Percentiles rank a stretch among this genome's conserved stretches.
Conservation (phyloP, 345 rosid species). For the Bruguiera parviflora region DNA sequence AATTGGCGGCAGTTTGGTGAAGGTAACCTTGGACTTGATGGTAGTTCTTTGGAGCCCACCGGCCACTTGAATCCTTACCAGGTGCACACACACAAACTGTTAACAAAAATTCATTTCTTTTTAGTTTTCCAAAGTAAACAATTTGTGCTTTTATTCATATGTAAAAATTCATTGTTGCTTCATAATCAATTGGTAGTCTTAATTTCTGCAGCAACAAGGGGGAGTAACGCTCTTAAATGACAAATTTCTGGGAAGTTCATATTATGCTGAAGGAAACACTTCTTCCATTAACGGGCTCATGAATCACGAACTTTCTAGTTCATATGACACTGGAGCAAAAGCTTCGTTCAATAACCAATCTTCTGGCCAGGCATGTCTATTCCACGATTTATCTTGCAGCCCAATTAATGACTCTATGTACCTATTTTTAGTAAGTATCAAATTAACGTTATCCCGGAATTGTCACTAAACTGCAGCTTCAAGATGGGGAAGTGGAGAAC, state of each 20-base stretch:
- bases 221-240: not conserved
- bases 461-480: not conserved
- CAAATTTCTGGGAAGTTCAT: not conserved
- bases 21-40: not conserved
- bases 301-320: constrained; percentile 4
- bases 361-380: constrained; percentile 22
- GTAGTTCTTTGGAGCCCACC: not conserved
- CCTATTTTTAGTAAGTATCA: not conserved
- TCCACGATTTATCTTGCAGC: not conserved
- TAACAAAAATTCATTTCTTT: no score
- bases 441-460: no score
- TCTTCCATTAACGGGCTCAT: not conserved
- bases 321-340: not conserved
- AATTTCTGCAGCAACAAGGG: constrained; percentile 14
- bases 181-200: not conserved
- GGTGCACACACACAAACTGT: constrained; percentile 2
- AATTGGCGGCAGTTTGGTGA: not conserved
- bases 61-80: constrained; percentile 4
- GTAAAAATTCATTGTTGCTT: not conserved
- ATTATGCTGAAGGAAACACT: not conserved
- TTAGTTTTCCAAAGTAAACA: no score
- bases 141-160: no score
- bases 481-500: not conserved
- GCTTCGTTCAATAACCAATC: constrained; percentile 10
- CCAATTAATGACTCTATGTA: not conserved